Evolutionary conservation across 2,329 filamentous ascomycete species (phyloP).

Genomic region (Trichoderma gracile): DNA sequence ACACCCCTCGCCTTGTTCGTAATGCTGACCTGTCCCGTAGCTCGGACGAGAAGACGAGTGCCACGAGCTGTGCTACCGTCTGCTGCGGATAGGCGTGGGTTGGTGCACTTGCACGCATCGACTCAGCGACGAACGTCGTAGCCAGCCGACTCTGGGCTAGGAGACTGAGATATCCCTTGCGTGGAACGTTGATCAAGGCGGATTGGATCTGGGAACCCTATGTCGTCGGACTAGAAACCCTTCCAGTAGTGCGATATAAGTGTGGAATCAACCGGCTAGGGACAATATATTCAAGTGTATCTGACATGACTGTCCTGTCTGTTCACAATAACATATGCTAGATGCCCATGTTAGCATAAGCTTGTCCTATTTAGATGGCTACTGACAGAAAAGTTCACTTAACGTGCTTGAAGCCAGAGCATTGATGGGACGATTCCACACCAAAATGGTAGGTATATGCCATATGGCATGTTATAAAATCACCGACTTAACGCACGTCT

Average conservation of each 20-base stretch:
- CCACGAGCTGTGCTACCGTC: constrained; percentile 42
- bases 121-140: background rate
- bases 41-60: constrained; percentile 36
- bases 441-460: no score
- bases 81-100: constrained; percentile 41
- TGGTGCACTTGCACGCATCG: background rate
- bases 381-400: no score
- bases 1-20: background rate
- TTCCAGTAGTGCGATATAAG: background rate
- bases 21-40: constrained; percentile 17
- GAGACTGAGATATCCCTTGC: background rate
- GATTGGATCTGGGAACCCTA: background rate
- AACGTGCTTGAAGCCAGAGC: no score
- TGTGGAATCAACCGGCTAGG: background rate
- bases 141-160: no score
- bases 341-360: no score
- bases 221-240: background rate
- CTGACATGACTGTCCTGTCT: no score
- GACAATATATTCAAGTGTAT: background rate
- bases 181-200: background rate
- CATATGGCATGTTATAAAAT: no score
- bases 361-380: no score
- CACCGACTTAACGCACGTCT: background rate
- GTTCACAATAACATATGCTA: no score
- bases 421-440: no score